phyloP scores from a whole-genome alignment of 768 basidiomycete species.

The Hortiboletus flavorubellus region DNA sequence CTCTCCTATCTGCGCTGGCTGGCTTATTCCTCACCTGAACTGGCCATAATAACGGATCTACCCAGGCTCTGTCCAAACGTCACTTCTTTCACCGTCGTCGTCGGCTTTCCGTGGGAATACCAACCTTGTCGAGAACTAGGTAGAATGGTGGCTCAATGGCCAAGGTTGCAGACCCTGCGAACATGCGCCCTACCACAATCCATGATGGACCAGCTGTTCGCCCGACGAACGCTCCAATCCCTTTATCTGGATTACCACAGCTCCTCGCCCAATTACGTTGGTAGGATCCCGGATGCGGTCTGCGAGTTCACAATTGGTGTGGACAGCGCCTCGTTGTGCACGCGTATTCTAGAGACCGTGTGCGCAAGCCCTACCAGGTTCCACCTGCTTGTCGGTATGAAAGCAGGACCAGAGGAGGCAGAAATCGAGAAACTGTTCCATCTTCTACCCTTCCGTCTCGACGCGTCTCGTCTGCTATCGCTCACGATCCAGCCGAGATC shows the following conservation, averaged over 20 bases:
- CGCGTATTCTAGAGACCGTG: constrained; percentile 6
- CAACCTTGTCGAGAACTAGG: constrained; percentile 11
- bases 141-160: constrained; percentile 16
- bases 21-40: constrained; percentile 9
- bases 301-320: constrained; percentile 8
- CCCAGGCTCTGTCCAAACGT: constrained; percentile 19
- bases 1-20: constrained; percentile 15
- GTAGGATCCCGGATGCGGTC: constrained; percentile 12
- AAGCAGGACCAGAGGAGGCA: background rate
- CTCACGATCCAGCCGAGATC: constrained; percentile 7
- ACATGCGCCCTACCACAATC: constrained; percentile 11
- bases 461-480: constrained; percentile 1
- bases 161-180: constrained; percentile 7
- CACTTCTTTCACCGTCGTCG: constrained; percentile 13
- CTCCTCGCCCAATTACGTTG: constrained; percentile 8
- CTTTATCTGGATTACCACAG: constrained; percentile 13
- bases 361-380: constrained; percentile 12
- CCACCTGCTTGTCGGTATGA: constrained; percentile 4
- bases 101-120: constrained; percentile 7
- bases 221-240: background rate
- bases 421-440: constrained; percentile 5
- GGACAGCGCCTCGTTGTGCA: constrained; percentile 2
- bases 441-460: constrained; percentile 11
- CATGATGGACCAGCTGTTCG: constrained; percentile 13
- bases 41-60: constrained; percentile 13